Conservation (phyloP, 352 stramenopile species). For the Poterioochromonas sp. region DNA sequence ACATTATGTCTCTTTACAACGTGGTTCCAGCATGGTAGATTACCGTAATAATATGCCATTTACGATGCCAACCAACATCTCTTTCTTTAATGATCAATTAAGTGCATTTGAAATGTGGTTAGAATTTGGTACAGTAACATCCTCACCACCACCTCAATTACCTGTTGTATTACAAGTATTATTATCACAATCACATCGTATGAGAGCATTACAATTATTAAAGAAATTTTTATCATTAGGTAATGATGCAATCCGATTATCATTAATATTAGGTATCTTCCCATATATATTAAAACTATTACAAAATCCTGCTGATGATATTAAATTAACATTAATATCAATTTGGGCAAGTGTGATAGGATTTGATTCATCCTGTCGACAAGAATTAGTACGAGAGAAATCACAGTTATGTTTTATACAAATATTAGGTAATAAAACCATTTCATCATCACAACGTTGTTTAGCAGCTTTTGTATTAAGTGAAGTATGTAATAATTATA, state of each 20-base stretch:
- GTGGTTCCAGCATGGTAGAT: conserved; percentile 22
- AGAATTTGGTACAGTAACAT: conserved; percentile 69
- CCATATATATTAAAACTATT: conserved; percentile 97
- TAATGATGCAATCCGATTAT: conserved; percentile 63
- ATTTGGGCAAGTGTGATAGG: conserved; percentile 88
- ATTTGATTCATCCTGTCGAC: conserved; percentile 81
- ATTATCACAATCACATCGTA: conserved; percentile 88
- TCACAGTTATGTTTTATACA: conserved; percentile 89
- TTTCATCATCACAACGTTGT: conserved; percentile 79
- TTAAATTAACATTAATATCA: conserved; percentile 82
- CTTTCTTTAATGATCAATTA: conserved; percentile 96
- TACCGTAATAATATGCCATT: conserved; percentile 23
- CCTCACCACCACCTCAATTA: conserved; percentile 80
- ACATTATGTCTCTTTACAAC: conserved; percentile 43
- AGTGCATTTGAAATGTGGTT: conserved; percentile 98
- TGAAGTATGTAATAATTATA: conserved; percentile 80
- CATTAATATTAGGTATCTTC: conserved; percentile 91
- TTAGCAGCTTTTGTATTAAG: conserved; percentile 90
- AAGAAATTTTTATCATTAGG: conserved; percentile 89
- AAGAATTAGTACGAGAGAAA: conserved; percentile 82
- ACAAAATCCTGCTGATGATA: conserved; percentile 79
- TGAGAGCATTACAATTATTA: conserved; percentile 86
- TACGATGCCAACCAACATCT: conserved; percentile 48
- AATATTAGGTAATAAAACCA: conserved; percentile 61
- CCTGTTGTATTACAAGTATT: conserved; percentile 87